A percentile compares a stretch with the other conserved stretches of the same genome.
These are phyloP conservation scores for Pyrenochaeta sp. DNA, from an alignment of 2,329 filamentous ascomycete species.

Conservation along the genomic window DNA sequence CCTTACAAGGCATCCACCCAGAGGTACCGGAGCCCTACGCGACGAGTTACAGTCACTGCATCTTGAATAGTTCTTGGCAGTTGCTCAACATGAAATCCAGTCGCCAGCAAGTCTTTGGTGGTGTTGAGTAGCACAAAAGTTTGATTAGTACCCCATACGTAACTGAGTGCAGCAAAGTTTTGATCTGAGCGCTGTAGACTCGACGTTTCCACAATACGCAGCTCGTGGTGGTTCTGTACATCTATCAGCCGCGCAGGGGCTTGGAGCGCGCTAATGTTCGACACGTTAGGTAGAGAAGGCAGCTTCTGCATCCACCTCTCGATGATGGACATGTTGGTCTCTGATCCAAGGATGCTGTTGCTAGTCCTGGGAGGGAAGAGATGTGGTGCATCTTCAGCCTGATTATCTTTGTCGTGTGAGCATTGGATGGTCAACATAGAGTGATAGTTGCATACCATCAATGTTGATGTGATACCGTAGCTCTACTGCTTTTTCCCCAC, in stretches of 20 bases:
- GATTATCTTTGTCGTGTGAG: background rate
- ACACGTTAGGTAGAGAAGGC: too few relatives aligned
- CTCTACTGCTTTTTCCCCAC: background rate
- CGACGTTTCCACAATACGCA: conserved; percentile 1
- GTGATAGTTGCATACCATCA: background rate
- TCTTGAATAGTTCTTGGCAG: conserved; percentile 19
- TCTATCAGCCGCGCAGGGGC: conserved; percentile 1
- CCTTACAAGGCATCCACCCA: conserved; percentile 21
- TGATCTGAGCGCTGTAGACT: background rate
- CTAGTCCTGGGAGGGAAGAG: background rate
- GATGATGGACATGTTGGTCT: background rate
- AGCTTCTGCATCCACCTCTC: background rate
- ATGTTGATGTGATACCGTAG: conserved; percentile 6
- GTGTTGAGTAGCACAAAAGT: conserved; percentile 2
- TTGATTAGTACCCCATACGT: conserved; percentile 12
- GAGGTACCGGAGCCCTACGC: conserved; percentile 10
- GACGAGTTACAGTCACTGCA: conserved; percentile 12
- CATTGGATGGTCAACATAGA: too few relatives aligned
- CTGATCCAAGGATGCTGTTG: conserved; percentile 1
- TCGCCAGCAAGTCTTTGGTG: background rate
- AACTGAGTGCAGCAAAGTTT: conserved; percentile 11
- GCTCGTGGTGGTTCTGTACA: background rate
- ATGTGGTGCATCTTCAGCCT: background rate
- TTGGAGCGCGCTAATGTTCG: background rate
- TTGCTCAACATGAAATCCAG: conserved; percentile 1